Evolutionary conservation across 2,329 filamentous ascomycete species (phyloP).

Genomic region (Xylariaceae sp.): DNA sequence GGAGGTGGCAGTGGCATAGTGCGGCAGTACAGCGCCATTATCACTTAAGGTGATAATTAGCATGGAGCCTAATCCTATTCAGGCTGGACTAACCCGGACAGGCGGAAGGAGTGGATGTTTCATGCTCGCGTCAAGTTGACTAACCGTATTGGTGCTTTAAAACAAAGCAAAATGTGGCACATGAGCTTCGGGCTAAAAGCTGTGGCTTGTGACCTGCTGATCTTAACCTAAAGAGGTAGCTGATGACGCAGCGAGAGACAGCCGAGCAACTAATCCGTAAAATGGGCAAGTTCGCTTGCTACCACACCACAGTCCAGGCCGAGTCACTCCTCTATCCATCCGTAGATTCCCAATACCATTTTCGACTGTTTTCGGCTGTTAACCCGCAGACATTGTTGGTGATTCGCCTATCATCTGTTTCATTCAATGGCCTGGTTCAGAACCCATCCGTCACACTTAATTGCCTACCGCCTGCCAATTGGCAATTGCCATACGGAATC

Average conservation of each 20-base stretch:
- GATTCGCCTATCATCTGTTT: no score
- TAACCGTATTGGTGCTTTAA: not conserved
- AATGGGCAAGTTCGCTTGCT: no score
- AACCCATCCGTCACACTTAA: no score
- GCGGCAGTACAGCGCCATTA: not conserved
- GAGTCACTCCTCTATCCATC: no score
- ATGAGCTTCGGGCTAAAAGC: constrained; percentile 4
- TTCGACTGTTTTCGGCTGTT: no score
- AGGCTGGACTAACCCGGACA: not conserved
- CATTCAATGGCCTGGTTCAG: no score
- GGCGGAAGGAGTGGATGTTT: not conserved
- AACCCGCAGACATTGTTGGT: no score
- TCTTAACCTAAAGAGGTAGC: constrained; percentile 11
- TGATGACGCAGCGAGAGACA: constrained; percentile 20
- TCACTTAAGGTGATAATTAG: not conserved
- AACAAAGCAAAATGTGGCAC: constrained; percentile 4
- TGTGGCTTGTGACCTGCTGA: constrained; percentile 16
- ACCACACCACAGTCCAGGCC: no score
- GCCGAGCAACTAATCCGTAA: no score
- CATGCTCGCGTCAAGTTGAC: not conserved
- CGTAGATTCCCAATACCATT: no score
- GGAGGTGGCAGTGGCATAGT: not conserved
- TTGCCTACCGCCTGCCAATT: no score
- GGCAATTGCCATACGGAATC: no score
- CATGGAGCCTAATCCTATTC: not conserved